These are phyloP conservation scores for Fusarium keratoplasticum DNA, from an alignment of 2,329 filamentous ascomycete genomes.

Conservation along the genomic window DNA sequence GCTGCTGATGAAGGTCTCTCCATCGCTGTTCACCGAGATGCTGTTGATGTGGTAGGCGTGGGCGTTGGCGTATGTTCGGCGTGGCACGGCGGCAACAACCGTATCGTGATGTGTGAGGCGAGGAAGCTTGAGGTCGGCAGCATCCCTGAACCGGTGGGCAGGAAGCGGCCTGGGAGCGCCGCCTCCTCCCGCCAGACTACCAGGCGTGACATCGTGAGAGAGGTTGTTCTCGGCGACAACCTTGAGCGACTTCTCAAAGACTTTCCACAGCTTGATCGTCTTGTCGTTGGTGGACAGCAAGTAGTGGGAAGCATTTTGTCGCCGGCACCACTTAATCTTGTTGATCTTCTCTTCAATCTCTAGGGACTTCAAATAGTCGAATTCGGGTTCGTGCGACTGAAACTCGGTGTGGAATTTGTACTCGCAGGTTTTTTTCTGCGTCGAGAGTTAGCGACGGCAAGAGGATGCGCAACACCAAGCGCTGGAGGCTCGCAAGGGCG, in stretches of 20 bases:
- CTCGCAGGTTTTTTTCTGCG: conserved; percentile 98
- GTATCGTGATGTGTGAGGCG: conserved; percentile 98
- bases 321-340: conserved; percentile 99
- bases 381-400: conserved; percentile 98
- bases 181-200: conserved; percentile 77
- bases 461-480: background rate
- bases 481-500: background rate
- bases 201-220: conserved; percentile 90
- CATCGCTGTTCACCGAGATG: conserved; percentile 99
- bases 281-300: conserved; percentile 99
- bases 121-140: conserved; percentile 89
- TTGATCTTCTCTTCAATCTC: conserved; percentile 99
- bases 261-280: conserved; percentile 99
- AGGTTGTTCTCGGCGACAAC: conserved; percentile 99
- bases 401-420: conserved; percentile 99
- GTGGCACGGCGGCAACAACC: conserved; percentile 94
- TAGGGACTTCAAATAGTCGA: conserved; percentile 98
- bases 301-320: conserved; percentile 98
- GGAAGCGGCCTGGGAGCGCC: conserved; percentile 77
- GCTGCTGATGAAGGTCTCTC: conserved; percentile 98
- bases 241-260: conserved; percentile 99
- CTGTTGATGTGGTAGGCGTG: conserved; percentile 99
- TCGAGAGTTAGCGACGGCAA: conserved; percentile 26
- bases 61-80: conserved; percentile 96
- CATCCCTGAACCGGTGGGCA: conserved; percentile 80